Evolutionary conservation across 2,329 filamentous ascomycete genomes (phyloP).

Genomic region (Phaeoacremonium minimum): DNA sequence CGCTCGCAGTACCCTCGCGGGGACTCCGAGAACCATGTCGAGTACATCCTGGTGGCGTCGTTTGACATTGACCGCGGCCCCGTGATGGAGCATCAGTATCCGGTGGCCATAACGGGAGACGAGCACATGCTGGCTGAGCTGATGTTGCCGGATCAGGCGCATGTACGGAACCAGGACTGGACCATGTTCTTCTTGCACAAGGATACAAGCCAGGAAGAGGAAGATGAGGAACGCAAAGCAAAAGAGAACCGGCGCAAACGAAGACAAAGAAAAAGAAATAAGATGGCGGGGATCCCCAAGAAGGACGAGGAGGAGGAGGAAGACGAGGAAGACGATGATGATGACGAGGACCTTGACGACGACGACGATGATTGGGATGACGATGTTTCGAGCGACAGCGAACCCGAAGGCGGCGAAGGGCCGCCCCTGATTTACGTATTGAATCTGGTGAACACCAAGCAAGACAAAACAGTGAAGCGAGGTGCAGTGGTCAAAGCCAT

Average conservation of each 20-base stretch:
- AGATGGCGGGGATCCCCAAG: constrained; percentile 40
- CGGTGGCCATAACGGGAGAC: constrained; percentile 89
- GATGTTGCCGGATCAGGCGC: constrained; percentile 96
- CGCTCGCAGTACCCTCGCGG: constrained; percentile 75
- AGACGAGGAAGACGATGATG: constrained; percentile 35
- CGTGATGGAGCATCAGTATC: constrained; percentile 98
- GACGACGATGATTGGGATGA: constrained; percentile 44
- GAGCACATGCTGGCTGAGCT: constrained; percentile 98
- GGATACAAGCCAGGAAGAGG: constrained; percentile 79
- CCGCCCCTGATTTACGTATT: constrained; percentile 94
- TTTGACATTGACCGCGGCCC: constrained; percentile 96
- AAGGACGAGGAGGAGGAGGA: constrained; percentile 46
- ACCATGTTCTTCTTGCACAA: constrained; percentile 99
- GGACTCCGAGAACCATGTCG: constrained; percentile 85
- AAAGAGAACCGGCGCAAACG: constrained; percentile 48
- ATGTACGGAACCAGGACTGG: constrained; percentile 94
- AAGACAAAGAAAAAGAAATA: constrained; percentile 48
- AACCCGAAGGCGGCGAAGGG: constrained; percentile 71
- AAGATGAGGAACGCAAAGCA: constrained; percentile 63
- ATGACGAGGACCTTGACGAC: constrained; percentile 38
- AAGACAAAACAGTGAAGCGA: constrained; percentile 88
- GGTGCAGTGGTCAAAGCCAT: constrained; percentile 96
- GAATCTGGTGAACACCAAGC: constrained; percentile 96
- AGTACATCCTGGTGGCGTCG: constrained; percentile 95
- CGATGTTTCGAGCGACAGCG: constrained; percentile 52